A percentile compares a stretch with the other conserved stretches of the same genome.
phyloP scores from a whole-genome alignment of 495 filamentous ascomycete species.

The Tuber indicum region DNA sequence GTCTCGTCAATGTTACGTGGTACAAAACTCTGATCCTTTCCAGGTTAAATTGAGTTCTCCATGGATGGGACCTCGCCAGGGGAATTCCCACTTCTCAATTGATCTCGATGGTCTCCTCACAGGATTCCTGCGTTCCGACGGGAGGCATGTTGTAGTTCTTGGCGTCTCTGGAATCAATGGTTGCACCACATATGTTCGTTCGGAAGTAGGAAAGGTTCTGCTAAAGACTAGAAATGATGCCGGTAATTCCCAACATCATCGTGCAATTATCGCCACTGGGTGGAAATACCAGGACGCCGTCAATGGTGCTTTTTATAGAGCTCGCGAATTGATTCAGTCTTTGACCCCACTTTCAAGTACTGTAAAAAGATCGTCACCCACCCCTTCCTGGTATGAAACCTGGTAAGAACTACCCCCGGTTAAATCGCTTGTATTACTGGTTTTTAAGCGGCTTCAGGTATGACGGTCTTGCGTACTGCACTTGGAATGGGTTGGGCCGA shows the following conservation, averaged over 20 bases:
- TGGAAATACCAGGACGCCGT: slow-evolving; percentile 68
- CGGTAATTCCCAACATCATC: slow-evolving; percentile 48
- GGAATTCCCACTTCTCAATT: slow-evolving; percentile 56
- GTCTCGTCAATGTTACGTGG: neutral
- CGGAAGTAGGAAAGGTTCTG: slow-evolving; percentile 58
- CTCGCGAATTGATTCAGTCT: slow-evolving; percentile 60
- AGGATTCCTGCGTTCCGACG: slow-evolving; percentile 69
- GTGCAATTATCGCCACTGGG: slow-evolving; percentile 65
- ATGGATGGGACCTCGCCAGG: slow-evolving; percentile 86
- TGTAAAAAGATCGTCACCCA: slow-evolving; percentile 44
- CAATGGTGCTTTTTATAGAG: slow-evolving; percentile 77
- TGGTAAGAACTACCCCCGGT: slow-evolving; percentile 51
- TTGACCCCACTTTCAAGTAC: slow-evolving; percentile 36
- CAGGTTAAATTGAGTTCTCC: slow-evolving; percentile 55
- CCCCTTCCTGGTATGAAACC: slow-evolving; percentile 49
- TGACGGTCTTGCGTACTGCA: slow-evolving; percentile 72
- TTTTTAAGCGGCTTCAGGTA: slow-evolving; percentile 27
- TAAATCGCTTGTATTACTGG: neutral
- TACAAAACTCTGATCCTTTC: slow-evolving; percentile 6
- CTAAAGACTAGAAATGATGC: slow-evolving; percentile 70
- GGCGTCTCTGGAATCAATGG: slow-evolving; percentile 71
- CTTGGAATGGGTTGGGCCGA: slow-evolving; percentile 90
- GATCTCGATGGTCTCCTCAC: slow-evolving; percentile 73
- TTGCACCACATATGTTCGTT: slow-evolving; percentile 63
- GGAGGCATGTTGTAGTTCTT: slow-evolving; percentile 71